Evolutionary conservation across 352 stramenopile genomes (phyloP).

Genomic region (Globisporangium paroecandrum): DNA sequence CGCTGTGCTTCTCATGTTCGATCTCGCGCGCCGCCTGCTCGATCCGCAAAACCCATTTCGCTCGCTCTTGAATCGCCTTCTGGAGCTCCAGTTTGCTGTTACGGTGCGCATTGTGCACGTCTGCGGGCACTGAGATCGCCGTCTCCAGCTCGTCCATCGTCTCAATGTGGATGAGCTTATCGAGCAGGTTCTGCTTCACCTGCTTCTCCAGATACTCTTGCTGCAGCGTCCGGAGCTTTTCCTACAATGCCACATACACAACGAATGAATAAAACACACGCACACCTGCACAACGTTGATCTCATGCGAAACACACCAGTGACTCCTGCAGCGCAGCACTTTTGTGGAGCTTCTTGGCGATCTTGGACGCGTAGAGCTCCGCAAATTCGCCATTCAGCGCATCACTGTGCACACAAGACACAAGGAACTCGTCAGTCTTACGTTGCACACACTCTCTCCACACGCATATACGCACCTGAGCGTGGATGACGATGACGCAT

Average conservation of each 20-base stretch:
- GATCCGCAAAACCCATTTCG: slow-evolving; percentile 34
- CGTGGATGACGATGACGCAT: neutral
- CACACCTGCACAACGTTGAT: neutral
- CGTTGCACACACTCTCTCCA: neutral
- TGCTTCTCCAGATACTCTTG: slow-evolving; percentile 59
- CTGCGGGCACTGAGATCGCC: slow-evolving; percentile 19
- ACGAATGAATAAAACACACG: neutral
- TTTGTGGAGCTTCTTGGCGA: slow-evolving; percentile 24
- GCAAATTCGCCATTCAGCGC: slow-evolving; percentile 28
- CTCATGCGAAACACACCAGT: slow-evolving; percentile 19
- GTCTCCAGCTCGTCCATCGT: slow-evolving; percentile 37
- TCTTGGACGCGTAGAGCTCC: slow-evolving; percentile 44
- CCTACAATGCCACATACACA: slow-evolving; percentile 20
- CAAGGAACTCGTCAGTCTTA: neutral
- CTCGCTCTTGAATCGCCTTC: slow-evolving; percentile 38
- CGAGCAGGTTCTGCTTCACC: slow-evolving; percentile 67
- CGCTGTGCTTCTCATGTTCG: slow-evolving; percentile 45
- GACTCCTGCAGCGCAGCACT: slow-evolving; percentile 27
- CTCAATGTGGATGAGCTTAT: slow-evolving; percentile 66
- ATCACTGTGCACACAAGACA: slow-evolving; percentile 11
- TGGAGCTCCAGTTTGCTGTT: slow-evolving; percentile 47
- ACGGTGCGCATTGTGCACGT: slow-evolving; percentile 29
- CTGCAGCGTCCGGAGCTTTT: slow-evolving; percentile 39
- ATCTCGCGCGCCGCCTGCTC: slow-evolving; percentile 40
- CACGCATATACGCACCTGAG: neutral